Evolutionary conservation across 1,139 yeast genomes (phyloP), one percentile per base, ranked within the genome.

Genomic region (Suhomyces wounanorum): DNA sequence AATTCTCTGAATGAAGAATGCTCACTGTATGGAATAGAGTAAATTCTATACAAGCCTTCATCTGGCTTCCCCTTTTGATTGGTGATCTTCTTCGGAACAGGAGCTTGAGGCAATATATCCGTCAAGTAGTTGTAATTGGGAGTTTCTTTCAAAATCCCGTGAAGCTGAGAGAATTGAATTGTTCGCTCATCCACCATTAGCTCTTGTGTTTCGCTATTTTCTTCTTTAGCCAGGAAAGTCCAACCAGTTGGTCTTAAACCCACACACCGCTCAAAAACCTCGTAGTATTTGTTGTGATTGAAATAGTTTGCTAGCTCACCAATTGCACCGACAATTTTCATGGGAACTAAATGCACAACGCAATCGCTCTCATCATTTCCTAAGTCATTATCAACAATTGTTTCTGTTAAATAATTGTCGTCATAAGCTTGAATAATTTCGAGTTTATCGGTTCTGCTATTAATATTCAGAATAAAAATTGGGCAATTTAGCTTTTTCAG

Each of bases 1-100:
- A 94, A 73, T 61, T 94, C 98, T 43, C 88, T 72, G 61, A 84
- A 92, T 47, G 96, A 89, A 13, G 97, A 90, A 69, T 94, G 99
- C 64, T 94, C 99, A 60, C 96, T 87, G 62, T 94, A 94, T 0
- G 98, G 98, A 0, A 92, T 78, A 35, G 82, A 70, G 60, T 84
- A 84, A 1, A 84, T 70, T 48, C 85, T 78, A 53, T 65, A 67
- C 25, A 70, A 57, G 7, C 67, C 62, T 36, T 57, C 58, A 44
- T 72, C 74, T 3, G 63, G 64, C 36, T 62, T 63, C 23, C 59
- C 63, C 31, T 62, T 62, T 14, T 55, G 56, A 28, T 54, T 59
- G 11, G 54, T 42, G 11, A 48, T 43, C 9, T 49, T 50, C 25
- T 55, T 59, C 2, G 62, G 52, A 47, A 55, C 44, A 1, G 67